Base-by-base conservation (phyloP, 2,329 filamentous ascomycete species). In the Fonsecaea multimorphosa region DNA sequence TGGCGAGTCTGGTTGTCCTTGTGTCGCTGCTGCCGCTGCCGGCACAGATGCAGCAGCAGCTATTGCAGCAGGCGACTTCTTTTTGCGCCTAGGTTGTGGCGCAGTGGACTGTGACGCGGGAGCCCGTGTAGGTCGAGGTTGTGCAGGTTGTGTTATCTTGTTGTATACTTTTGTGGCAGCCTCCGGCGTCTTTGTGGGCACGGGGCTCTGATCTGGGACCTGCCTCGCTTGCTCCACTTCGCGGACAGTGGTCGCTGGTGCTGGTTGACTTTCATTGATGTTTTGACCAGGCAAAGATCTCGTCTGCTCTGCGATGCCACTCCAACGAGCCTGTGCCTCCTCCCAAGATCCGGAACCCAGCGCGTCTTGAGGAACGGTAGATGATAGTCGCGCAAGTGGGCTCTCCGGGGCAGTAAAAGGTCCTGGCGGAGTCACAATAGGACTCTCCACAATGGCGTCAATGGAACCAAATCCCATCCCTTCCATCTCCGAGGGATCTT, bases 391-490 rank as follows among this genome's bases (percentile, higher is more conserved):
- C 1, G 53, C 61, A 27, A 68, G 55, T n/a, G 73, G 67, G 55
- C 68, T 72, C 8, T 70, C 66, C 9, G 69, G 70, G 34, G 65
- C 58, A 14, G 59, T 32, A 16, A 65, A 11, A 19, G 9, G 44
- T 1, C 52, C 38, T 59, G 54, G 27, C 16, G 66, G 60, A 38
- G 61, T 27, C 29, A 64, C 22, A 19, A 70, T 58, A 22, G 75
- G 76, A 57, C 76, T 78, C 61, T 78, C 77, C 8, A 81, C 76
- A 67, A 83, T 82, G 12, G 81, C 81, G 72, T 83, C 80, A 65
- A 83, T 83, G 8, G 81, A 83, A 9, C 81, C 81, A 72, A 82
- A 83, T 0, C 79, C 78, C 70, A 81, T 78, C 1, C 78, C 78
- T 49, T 75, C 74, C 49, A 73, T 63, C 53, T 75, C 74, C 22